Evolutionary conservation across 768 basidiomycete species (phyloP).

Genomic region (Calocera cornea): DNA sequence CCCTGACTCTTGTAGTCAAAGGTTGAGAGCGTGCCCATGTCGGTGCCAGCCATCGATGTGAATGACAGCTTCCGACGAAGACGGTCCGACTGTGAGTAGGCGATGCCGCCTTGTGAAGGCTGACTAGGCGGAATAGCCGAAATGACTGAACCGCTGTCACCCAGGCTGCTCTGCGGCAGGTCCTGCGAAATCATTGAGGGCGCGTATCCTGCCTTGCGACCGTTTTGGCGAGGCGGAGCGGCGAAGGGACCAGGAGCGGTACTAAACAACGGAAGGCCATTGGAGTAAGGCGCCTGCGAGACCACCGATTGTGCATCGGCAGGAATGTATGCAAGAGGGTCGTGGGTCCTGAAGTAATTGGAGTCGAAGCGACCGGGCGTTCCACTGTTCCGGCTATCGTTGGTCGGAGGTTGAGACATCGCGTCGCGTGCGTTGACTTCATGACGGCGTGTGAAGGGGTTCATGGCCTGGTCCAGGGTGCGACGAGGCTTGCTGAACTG

Average conservation of each 20-base stretch:
- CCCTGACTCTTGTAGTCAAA: constrained; percentile 85
- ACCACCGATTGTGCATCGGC: constrained; percentile 91
- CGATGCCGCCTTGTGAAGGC: constrained; percentile 36
- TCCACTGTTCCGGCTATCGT: constrained; percentile 47
- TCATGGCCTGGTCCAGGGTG: constrained; percentile 76
- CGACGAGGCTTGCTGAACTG: constrained; percentile 97
- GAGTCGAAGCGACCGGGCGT: constrained; percentile 92
- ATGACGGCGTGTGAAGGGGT: constrained; percentile 74
- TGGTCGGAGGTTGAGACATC: constrained; percentile 22
- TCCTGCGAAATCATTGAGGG: constrained; percentile 91
- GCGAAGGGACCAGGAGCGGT: constrained; percentile 49
- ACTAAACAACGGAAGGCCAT: constrained; percentile 73
- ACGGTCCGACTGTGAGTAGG: constrained; percentile 84
- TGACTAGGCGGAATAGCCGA: constrained; percentile 34
- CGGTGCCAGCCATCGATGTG: constrained; percentile 58
- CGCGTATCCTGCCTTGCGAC: constrained; percentile 42
- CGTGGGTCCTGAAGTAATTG: constrained; percentile 90
- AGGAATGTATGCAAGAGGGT: constrained; percentile 84
- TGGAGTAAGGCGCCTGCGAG: constrained; percentile 92
- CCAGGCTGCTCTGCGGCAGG: constrained; percentile 46
- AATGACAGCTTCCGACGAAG: constrained; percentile 66
- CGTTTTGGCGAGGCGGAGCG: not conserved
- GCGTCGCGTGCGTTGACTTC: constrained; percentile 85
- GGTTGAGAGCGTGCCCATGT: constrained; percentile 63
- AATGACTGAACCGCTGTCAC: constrained; percentile 48